Evolutionary conservation across 371 early-diverging fungal genomes (phyloP).

Genomic region (Zancudomyces culisetae): DNA sequence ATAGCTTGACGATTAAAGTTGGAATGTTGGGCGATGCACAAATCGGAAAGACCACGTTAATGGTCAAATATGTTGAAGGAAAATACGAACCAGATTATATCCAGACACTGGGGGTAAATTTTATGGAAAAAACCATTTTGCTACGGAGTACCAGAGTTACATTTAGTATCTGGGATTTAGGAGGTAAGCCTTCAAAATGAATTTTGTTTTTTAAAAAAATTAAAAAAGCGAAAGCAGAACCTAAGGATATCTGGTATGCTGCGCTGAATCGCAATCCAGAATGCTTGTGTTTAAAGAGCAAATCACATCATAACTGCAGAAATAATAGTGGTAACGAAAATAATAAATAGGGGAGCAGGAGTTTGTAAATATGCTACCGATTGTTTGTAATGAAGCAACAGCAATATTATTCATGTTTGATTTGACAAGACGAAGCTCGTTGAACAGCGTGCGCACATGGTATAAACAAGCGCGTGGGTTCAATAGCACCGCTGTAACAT

Average conservation of each 20-base stretch:
- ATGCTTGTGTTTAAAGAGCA: too few species aligned
- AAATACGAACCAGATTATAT: conserved; percentile 88
- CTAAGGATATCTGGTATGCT: too few species aligned
- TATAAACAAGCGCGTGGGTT: conserved; percentile 89
- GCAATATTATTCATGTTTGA: conserved; percentile 94
- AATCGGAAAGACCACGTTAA: conserved; percentile 95
- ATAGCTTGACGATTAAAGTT: conserved; percentile 39
- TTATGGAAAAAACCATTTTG: conserved; percentile 92
- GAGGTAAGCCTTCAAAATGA: too few species aligned
- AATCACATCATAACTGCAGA: too few species aligned
- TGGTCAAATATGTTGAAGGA: conserved; percentile 97
- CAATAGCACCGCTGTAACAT: conserved; percentile 85
- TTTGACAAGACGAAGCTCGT: conserved; percentile 70
- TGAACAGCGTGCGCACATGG: conserved; percentile 90
- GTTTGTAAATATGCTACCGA: conserved; percentile 91
- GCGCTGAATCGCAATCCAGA: too few species aligned
- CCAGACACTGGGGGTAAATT: conserved; percentile 95
- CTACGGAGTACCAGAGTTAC: conserved; percentile 85
- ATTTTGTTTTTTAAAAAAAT: too few species aligned
- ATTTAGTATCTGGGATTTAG: conserved; percentile 98
- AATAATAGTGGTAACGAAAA: background rate
- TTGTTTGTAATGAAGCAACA: conserved; percentile 89
- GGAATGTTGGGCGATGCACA: conserved; percentile 97
- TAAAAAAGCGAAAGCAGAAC: too few species aligned
- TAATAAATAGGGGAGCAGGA: conserved; percentile 40